Evolutionary conservation across 1,284 basidiomycete species (phyloP).

Genomic region (Coniferiporia weirii): DNA sequence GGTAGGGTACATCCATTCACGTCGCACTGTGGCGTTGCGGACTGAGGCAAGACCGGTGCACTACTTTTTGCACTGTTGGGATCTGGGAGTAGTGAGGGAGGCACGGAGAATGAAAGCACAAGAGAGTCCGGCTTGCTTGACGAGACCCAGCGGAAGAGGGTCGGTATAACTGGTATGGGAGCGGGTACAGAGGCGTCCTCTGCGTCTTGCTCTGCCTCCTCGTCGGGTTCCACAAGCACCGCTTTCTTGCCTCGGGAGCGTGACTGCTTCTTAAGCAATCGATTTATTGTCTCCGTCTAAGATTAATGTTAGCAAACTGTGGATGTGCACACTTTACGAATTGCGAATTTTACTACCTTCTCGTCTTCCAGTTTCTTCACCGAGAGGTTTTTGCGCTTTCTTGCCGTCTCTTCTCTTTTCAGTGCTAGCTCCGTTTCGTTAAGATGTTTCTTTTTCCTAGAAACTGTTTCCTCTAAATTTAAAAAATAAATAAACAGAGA

Average conservation of each 20-base stretch:
- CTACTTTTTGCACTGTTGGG: slow-evolving; percentile 23
- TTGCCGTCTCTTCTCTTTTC: slow-evolving; percentile 78
- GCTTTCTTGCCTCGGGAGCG: slow-evolving; percentile 63
- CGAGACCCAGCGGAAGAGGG: slow-evolving; percentile 62
- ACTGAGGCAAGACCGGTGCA: slow-evolving; percentile 19
- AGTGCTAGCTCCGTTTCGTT: slow-evolving; percentile 82
- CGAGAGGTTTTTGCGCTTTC: slow-evolving; percentile 78
- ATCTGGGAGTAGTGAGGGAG: slow-evolving; percentile 33
- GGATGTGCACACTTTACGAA: background rate
- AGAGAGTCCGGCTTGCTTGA: slow-evolving; percentile 29
- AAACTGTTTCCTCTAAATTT: slow-evolving; percentile 36
- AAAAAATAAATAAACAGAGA: slow-evolving; percentile 20
- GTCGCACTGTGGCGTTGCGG: slow-evolving; percentile 32
- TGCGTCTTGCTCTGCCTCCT: slow-evolving; percentile 25
- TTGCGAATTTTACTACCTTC: slow-evolving; percentile 49
- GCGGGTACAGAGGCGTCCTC: slow-evolving; percentile 26
- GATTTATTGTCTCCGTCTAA: slow-evolving; percentile 84
- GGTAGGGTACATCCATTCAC: slow-evolving; percentile 40
- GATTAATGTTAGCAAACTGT: slow-evolving; percentile 1
- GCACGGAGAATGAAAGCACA: slow-evolving; percentile 48
- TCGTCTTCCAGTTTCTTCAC: slow-evolving; percentile 93
- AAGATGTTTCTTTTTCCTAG: slow-evolving; percentile 69
- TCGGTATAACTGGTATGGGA: slow-evolving; percentile 30
- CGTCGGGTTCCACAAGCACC: slow-evolving; percentile 35
- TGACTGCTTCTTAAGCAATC: slow-evolving; percentile 83